Conservation (phyloP, 768 basidiomycete species). For the Lyophyllum decastes region DNA sequence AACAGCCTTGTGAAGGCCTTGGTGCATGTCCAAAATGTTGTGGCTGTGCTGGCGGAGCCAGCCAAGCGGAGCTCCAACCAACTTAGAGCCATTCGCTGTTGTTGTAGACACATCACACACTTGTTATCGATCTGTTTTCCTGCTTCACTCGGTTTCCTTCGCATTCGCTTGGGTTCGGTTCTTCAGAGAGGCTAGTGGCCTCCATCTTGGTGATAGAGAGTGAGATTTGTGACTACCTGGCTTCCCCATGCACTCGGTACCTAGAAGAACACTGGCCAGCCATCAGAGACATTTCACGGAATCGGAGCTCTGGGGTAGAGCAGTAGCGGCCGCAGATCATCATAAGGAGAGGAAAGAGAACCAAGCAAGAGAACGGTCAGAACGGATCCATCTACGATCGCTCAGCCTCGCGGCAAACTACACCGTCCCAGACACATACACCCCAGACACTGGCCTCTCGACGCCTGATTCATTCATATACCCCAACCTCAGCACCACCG, state of each 20-base stretch:
- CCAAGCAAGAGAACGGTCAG: neutral
- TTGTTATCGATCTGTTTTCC: neutral
- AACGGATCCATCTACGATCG: neutral
- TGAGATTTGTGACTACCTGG: neutral
- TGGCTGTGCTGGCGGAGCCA: neutral
- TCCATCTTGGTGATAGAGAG: constrained; percentile 7
- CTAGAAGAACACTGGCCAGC: neutral
- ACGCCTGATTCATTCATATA: neutral
- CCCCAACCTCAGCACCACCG: neutral
- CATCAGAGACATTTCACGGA: neutral
- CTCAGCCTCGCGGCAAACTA: neutral
- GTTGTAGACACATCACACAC: neutral
- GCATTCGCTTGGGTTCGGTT: no score
- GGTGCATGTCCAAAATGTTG: no score
- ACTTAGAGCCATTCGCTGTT: neutral
- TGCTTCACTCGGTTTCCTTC: no score
- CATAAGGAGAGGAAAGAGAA: neutral
- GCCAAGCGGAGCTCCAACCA: neutral
- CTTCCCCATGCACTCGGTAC: neutral
- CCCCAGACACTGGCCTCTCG: no score
- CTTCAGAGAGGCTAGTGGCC: neutral
- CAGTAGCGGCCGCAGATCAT: no score
- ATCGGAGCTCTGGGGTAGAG: neutral
- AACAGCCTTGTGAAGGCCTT: no score
- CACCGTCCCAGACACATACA: neutral